Conservation (phyloP, 768 basidiomycete genomes). For the Xanthoconium stramineum region DNA sequence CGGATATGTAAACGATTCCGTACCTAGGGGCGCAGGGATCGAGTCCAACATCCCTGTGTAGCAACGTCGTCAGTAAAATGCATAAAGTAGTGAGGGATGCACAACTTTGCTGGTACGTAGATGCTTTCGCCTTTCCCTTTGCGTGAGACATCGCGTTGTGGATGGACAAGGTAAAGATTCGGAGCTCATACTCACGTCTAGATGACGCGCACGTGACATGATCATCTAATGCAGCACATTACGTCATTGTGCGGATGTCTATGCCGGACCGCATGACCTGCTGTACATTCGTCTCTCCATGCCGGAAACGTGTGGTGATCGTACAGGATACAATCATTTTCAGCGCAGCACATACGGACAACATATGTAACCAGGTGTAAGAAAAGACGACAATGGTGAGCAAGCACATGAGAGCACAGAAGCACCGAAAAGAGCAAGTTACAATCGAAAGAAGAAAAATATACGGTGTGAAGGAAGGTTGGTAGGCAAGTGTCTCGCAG, state of each 20-base stretch:
- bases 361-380: slow-evolving; percentile 26
- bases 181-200: background rate
- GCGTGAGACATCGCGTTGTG: slow-evolving; percentile 17
- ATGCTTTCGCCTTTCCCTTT: slow-evolving; percentile 10
- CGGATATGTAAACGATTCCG: background rate
- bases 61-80: background rate
- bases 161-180: background rate
- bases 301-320: slow-evolving; percentile 11
- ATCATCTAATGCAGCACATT: background rate
- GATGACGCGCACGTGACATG: slow-evolving; percentile 9
- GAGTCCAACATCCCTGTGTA: slow-evolving; percentile 25
- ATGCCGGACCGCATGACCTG: too few relatives aligned
- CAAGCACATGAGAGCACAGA: slow-evolving; percentile 28
- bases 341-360: slow-evolving; percentile 27
- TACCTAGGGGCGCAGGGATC: slow-evolving; percentile 37
- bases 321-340: slow-evolving; percentile 33
- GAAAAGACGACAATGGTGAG: slow-evolving; percentile 13
- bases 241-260: background rate
- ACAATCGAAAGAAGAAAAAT: slow-evolving; percentile 10
- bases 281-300: too few relatives aligned
- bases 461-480: slow-evolving; percentile 14
- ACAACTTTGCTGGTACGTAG: slow-evolving; percentile 24
- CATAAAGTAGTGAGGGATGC: background rate
- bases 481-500: slow-evolving; percentile 30
- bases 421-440: slow-evolving; percentile 21